Evolutionary conservation across 768 basidiomycete genomes (phyloP).

Genomic region (Lactarius pseudohatsudake): DNA sequence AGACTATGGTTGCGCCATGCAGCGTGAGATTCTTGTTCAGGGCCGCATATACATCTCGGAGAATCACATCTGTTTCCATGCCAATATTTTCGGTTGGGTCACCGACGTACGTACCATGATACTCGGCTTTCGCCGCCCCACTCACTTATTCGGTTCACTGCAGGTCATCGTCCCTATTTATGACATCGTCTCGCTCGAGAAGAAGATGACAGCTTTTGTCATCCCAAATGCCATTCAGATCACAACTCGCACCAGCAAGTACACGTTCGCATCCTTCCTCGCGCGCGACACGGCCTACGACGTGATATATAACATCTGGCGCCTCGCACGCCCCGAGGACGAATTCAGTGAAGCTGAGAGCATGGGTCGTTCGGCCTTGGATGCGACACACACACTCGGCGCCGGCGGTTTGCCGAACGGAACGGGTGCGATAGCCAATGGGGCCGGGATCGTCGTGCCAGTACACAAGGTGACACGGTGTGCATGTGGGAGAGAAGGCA

Average conservation of each 20-base stretch:
- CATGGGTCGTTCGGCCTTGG: conserved; percentile 19
- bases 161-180: conserved; percentile 86
- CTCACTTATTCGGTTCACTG: conserved; percentile 13
- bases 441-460: conserved; percentile 23
- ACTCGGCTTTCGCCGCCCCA: background rate
- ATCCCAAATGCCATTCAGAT: conserved; percentile 96
- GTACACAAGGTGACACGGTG: conserved; percentile 66
- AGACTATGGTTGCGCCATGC: conserved; percentile 98
- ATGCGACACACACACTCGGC: conserved; percentile 12
- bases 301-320: conserved; percentile 95
- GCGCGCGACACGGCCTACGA: conserved; percentile 95
- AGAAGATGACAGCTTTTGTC: conserved; percentile 97
- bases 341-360: conserved; percentile 17
- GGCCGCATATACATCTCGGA: conserved; percentile 96
- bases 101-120: conserved; percentile 70
- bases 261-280: conserved; percentile 95
- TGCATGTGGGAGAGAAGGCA: conserved; percentile 64
- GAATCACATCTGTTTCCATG: conserved; percentile 99
- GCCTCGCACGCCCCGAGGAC: conserved; percentile 77
- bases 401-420: background rate
- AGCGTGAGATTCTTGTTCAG: conserved; percentile 95
- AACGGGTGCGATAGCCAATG: conserved; percentile 17
- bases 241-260: conserved; percentile 77
- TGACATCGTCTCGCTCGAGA: conserved; percentile 85
- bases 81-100: conserved; percentile 99